phyloP scores from a whole-genome alignment of 495 filamentous ascomycete species.

The Aspergillus wentii region DNA sequence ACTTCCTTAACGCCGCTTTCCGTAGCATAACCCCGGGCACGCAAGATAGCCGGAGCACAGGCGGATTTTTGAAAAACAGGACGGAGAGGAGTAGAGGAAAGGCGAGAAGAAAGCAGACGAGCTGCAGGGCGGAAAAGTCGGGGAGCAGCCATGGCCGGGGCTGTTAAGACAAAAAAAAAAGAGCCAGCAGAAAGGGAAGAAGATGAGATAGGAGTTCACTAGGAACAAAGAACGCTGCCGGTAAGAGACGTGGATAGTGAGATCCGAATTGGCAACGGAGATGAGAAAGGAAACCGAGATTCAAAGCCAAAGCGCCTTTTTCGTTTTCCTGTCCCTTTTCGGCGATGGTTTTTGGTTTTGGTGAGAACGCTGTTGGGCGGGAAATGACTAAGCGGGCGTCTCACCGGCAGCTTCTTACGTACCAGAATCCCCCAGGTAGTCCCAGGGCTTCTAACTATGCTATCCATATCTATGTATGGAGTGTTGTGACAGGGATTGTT shows the following conservation, averaged over 20 bases:
- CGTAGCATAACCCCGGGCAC: slow-evolving; percentile 44
- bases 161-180: slow-evolving; percentile 10
- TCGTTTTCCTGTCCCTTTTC: slow-evolving; percentile 2
- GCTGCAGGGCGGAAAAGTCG: slow-evolving; percentile 78
- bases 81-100: slow-evolving; percentile 46
- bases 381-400: slow-evolving; percentile 26
- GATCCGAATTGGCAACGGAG: slow-evolving; percentile 8
- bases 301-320: neutral
- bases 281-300: slow-evolving; percentile 1
- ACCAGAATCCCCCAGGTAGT: neutral
- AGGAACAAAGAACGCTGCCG: slow-evolving; percentile 18
- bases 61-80: slow-evolving; percentile 46
- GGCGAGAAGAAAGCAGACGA: slow-evolving; percentile 65
- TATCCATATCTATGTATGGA: slow-evolving; percentile 3
- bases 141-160: slow-evolving; percentile 54
- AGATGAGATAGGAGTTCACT: slow-evolving; percentile 22
- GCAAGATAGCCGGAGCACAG: slow-evolving; percentile 41
- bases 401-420: slow-evolving; percentile 41
- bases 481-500: too few relatives aligned
- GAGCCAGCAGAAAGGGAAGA: slow-evolving; percentile 23
- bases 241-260: slow-evolving; percentile 17
- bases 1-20: slow-evolving; percentile 76
- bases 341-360: slow-evolving; percentile 16
- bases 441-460: neutral
- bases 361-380: slow-evolving; percentile 35